phyloP scores from a whole-genome alignment of 2,329 filamentous ascomycete species.

The Nannizzia gypsea region DNA sequence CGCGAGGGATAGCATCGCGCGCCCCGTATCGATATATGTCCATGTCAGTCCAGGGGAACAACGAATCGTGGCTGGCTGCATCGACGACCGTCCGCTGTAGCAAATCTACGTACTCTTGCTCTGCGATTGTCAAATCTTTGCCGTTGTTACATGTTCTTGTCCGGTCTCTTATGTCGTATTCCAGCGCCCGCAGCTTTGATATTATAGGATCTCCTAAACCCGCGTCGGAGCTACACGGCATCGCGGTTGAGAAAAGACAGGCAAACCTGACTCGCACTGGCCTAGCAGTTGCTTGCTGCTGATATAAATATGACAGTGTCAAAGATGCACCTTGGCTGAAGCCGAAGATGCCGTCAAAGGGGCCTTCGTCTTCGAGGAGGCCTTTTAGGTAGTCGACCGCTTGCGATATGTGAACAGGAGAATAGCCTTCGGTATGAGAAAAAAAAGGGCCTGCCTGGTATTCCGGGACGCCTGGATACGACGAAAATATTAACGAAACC shows the following conservation, averaged over 20 bases:
- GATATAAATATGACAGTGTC: constrained; percentile 28
- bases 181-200: background rate
- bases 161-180: background rate
- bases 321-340: constrained; percentile 69
- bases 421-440: background rate
- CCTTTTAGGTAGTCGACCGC: background rate
- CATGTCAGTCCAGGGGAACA: constrained; percentile 6
- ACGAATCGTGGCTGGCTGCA: background rate
- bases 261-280: constrained; percentile 2
- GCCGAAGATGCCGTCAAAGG: constrained; percentile 65
- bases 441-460: background rate
- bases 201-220: constrained; percentile 3
- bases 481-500: too few relatives aligned
- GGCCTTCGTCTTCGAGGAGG: constrained; percentile 41
- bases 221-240: constrained; percentile 7
- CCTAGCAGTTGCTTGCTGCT: background rate
- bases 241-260: background rate
- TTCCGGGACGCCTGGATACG: background rate
- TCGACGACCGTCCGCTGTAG: background rate
- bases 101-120: constrained; percentile 5
- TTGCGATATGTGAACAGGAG: background rate
- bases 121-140: too few relatives aligned
- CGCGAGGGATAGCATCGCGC: constrained; percentile 6
- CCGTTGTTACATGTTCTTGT: background rate
- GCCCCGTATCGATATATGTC: constrained; percentile 4